Percentiles rank a stretch among this genome's conserved stretches.
Conservation (phyloP, 192 early-diverging fungal species). For the Backusella luteola region DNA sequence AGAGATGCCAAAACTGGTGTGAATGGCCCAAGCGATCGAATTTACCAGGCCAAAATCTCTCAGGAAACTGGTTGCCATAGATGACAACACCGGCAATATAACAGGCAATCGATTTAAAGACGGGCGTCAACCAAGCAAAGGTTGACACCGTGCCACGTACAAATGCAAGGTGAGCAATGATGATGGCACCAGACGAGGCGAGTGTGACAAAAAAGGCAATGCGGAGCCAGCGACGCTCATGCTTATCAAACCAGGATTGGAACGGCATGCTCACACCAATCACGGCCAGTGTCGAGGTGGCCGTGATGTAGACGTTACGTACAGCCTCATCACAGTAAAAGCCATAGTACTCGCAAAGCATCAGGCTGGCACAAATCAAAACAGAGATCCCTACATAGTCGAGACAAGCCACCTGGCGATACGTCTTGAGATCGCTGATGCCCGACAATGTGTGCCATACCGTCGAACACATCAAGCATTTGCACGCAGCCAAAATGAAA, state of each 20-base stretch:
- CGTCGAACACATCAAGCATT: conserved; percentile 57
- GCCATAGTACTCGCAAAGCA: conserved; percentile 59
- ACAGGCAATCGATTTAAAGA: conserved; percentile 48
- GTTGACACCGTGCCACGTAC: conserved; percentile 40
- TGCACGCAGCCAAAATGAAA: conserved; percentile 61
- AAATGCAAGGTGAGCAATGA: conserved; percentile 45
- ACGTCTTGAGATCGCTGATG: conserved; percentile 47
- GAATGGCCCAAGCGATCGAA: conserved; percentile 62
- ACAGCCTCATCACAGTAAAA: conserved; percentile 49
- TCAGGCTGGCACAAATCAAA: conserved; percentile 55
- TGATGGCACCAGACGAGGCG: conserved; percentile 49
- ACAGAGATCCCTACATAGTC: conserved; percentile 64
- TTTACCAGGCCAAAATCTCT: conserved; percentile 54
- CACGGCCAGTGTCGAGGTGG: conserved; percentile 44
- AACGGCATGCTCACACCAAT: conserved; percentile 50
- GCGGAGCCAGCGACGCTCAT: conserved; percentile 44
- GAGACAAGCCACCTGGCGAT: conserved; percentile 52
- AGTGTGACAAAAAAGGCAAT: conserved; percentile 52
- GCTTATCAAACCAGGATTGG: conserved; percentile 49
- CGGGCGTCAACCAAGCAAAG: conserved; percentile 44
- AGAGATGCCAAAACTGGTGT: conserved; percentile 63
- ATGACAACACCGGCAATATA: conserved; percentile 56
- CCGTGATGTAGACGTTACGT: conserved; percentile 49
- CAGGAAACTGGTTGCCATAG: conserved; percentile 60
- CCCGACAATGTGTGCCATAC: conserved; percentile 58